These are phyloP conservation scores for Entophlyctis luteolus DNA, from an alignment of 192 early-diverging fungal species.

Conservation along the genomic window DNA sequence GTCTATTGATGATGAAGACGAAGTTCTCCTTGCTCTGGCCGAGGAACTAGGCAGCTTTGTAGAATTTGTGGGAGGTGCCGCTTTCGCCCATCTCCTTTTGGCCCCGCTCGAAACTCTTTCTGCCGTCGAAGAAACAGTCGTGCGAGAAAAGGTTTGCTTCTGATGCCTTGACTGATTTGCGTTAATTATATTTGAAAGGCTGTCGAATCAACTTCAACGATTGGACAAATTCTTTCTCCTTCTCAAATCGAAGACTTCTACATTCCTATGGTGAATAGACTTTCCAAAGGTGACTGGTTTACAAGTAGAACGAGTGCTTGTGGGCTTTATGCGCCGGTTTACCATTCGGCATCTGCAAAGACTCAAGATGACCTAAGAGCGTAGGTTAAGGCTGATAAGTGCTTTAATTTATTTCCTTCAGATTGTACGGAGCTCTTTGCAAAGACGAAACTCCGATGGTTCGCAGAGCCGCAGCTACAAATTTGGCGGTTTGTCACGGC, in stretches of 20 bases:
- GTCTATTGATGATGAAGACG: conserved; percentile 99
- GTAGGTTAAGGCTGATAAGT: conserved; percentile 36
- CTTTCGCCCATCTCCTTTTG: conserved; percentile 80
- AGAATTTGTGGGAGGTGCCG: conserved; percentile 89
- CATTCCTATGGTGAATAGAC: conserved; percentile 86
- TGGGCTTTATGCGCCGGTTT: conserved; percentile 85
- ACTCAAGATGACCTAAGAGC: conserved; percentile 83
- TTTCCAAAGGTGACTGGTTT: conserved; percentile 96
- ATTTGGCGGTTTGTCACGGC: conserved; percentile 59
- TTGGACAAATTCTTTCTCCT: conserved; percentile 68
- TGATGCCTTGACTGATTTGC: too few species aligned
- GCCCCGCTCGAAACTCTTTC: conserved; percentile 94
- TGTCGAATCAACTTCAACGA: conserved; percentile 88
- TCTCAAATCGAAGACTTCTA: conserved; percentile 83
- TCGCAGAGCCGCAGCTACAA: conserved; percentile 85
- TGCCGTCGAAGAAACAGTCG: conserved; percentile 94
- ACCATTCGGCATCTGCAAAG: conserved; percentile 63
- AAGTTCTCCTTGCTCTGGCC: conserved; percentile 87
- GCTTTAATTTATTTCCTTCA: conserved; percentile 20
- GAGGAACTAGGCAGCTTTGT: conserved; percentile 91
- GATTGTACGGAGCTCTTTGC: conserved; percentile 74
- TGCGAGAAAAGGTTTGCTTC: conserved; percentile 98
- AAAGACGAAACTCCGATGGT: conserved; percentile 98
- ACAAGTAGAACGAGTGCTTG: conserved; percentile 91
- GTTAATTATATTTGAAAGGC: too few species aligned